Evolutionary conservation across 192 early-diverging fungal genomes (phyloP), one percentile per base, ranked within the genome.

Genomic region (Linnemannia elongata): DNA sequence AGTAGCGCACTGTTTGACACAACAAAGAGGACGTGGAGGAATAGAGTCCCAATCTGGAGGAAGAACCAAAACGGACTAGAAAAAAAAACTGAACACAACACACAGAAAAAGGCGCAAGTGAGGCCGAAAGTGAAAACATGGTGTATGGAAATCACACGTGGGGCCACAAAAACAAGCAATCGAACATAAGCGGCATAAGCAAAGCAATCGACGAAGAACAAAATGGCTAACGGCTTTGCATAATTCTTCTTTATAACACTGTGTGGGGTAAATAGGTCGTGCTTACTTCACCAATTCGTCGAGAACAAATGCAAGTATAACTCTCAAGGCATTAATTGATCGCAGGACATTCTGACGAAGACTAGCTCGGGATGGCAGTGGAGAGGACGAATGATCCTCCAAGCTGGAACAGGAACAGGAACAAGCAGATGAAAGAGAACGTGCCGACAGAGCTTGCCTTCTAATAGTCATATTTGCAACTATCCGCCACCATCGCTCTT

Each of bases 231-330:
- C 78, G 27, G 52, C 52, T 5, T 41, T 69, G 38, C 84, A 33
- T 36, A 52, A 38, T 30, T 68, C 71, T 75, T 60, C 22, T 3
- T 3, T 22, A 41, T 52, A 52, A 52, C 49, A 20, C 49, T 60
- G 24, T 79, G 66, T 4, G 18, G 41, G 60, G 10, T 55, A 7
- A 52, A 69, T 89, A 92, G 92, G 77, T 92, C 92, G 24, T 92
- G 92, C 79, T 81, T 92, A 78, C 83, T 92, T 72, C 91, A 92
- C 76, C 92, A 91, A n/a, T 92, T 92, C 76, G 76, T 92, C 68
- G 92, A 92, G 71, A 91, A 91, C 77, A 89, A 91, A 70, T 92
- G 92, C 90, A 89, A 73, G 79, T 12, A 77, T 35, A 18, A 69
- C 1, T 27, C 27, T 30, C 30, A 12, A 33, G 9, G 27, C 9